These are phyloP conservation scores for Phyllosticta ampelicida DNA, from an alignment of 2,329 filamentous ascomycete species.

Conservation along the genomic window DNA sequence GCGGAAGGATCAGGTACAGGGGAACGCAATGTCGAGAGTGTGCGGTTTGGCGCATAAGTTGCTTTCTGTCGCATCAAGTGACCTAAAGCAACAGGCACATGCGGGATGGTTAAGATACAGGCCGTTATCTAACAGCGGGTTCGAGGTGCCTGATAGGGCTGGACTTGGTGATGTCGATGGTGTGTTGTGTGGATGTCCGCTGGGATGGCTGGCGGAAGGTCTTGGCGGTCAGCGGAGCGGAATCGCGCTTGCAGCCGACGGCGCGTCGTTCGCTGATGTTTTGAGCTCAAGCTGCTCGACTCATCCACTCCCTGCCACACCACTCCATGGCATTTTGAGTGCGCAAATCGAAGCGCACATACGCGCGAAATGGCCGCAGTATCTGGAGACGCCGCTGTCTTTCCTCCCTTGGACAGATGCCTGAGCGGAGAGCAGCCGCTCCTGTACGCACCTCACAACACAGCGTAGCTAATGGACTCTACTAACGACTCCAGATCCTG, in stretches of 20 bases:
- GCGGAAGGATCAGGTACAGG: background rate
- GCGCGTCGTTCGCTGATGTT: constrained; percentile 7
- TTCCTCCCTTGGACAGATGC: constrained; percentile 76
- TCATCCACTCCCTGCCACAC: constrained; percentile 1
- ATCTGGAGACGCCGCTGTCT: constrained; percentile 52
- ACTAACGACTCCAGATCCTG: constrained; percentile 47
- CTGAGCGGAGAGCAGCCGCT: constrained; percentile 69
- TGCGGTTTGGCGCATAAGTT: background rate
- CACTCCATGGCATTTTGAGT: constrained; percentile 8
- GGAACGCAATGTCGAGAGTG: no score
- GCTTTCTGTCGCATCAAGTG: background rate
- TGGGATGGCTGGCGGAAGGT: background rate
- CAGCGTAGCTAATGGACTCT: constrained; percentile 4
- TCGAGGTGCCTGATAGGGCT: background rate
- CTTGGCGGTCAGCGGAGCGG: background rate
- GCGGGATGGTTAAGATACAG: no score
- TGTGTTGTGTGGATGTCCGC: background rate
- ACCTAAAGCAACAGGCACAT: background rate
- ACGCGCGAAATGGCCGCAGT: constrained; percentile 28
- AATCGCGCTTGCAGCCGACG: background rate
- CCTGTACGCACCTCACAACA: constrained; percentile 51
- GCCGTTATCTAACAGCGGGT: background rate
- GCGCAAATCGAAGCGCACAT: constrained; percentile 18
- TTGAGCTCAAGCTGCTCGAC: constrained; percentile 8
- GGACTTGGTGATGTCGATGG: background rate